These are phyloP conservation scores for Wickerhamomyces mucosus DNA, from an alignment of 805 yeast genomes.

Conservation along the genomic window DNA sequence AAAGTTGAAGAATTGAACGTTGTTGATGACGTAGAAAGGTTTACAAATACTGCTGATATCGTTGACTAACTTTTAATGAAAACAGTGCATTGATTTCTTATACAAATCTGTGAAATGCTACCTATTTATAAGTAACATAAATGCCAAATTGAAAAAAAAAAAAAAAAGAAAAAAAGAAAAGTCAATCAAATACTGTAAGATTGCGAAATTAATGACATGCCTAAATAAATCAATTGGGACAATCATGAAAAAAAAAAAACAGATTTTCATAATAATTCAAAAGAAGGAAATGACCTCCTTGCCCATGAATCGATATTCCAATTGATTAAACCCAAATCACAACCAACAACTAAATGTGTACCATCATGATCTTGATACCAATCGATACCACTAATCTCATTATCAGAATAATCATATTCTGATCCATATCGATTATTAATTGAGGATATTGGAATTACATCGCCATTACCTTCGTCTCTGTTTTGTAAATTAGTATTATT, in stretches of 20 bases:
- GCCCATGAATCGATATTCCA: constrained; percentile 65
- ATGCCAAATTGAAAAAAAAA: no score
- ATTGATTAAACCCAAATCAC: constrained; percentile 54
- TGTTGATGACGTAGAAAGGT: constrained; percentile 5
- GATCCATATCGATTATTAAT: constrained; percentile 5
- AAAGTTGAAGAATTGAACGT: constrained; percentile 12
- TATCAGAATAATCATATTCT: constrained; percentile 24
- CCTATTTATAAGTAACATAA: no score
- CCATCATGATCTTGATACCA: constrained; percentile 44
- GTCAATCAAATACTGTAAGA: no score
- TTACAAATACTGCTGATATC: constrained; percentile 25
- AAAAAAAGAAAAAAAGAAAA: no score
- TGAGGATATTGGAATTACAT: constrained; percentile 3
- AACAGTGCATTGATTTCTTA: no score
- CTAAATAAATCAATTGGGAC: no score
- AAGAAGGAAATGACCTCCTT: constrained; percentile 52
- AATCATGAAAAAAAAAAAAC: no score
- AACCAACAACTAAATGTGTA: constrained; percentile 47
- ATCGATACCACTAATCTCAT: constrained; percentile 53
- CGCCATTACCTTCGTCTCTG: constrained; percentile 4
- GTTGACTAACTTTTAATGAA: constrained; percentile 29
- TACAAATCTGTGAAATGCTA: no score
- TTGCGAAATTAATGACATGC: no score
- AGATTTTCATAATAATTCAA: constrained; percentile 29
- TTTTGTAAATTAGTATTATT: neutral